These are phyloP conservation scores for Hirschioporus abietinus DNA, from an alignment of 768 basidiomycete species.

Conservation along the genomic window DNA sequence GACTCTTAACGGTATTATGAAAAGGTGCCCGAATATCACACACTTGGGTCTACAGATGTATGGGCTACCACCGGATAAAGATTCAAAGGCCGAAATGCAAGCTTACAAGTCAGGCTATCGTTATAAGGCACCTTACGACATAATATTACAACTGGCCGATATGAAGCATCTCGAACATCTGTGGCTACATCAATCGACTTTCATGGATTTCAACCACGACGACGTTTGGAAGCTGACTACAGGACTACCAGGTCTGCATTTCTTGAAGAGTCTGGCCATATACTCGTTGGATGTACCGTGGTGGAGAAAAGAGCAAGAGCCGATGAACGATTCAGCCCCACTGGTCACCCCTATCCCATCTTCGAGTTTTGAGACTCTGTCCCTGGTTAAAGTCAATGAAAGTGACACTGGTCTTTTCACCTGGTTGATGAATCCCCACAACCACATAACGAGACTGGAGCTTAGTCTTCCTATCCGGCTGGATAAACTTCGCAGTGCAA, in stretches of 20 bases:
- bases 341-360: too few relatives aligned
- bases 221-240: neutral
- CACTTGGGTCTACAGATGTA: neutral
- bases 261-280: neutral
- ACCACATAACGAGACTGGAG: too few relatives aligned
- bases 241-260: neutral
- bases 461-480: too few relatives aligned
- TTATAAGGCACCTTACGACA: neutral
- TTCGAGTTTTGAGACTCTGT: too few relatives aligned
- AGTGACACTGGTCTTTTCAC: too few relatives aligned
- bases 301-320: too few relatives aligned
- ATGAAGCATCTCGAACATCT: neutral
- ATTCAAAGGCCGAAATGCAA: neutral
- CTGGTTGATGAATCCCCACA: too few relatives aligned
- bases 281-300: too few relatives aligned
- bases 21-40: neutral
- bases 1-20: neutral
- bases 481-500: too few relatives aligned
- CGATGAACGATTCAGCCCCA: too few relatives aligned
- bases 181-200: neutral
- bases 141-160: neutral
- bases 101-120: too few relatives aligned
- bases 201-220: neutral
- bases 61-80: neutral
- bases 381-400: too few relatives aligned